These are phyloP conservation scores for Saururus chinensis DNA, from an alignment of 164 flowering plant genomes.

Conservation along the genomic window DNA sequence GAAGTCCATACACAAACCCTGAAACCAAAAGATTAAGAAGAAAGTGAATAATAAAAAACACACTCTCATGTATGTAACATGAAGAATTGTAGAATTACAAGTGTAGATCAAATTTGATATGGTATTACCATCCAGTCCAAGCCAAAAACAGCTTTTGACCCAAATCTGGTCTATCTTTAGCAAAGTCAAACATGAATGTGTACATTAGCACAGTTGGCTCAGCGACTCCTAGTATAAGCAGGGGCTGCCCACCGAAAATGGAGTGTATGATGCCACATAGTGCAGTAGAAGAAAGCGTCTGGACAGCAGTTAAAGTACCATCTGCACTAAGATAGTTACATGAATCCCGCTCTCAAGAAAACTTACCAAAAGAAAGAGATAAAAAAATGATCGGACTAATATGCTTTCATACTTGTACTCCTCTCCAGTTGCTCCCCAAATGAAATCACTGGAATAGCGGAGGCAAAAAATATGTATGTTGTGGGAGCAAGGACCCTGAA, in stretches of 20 bases:
- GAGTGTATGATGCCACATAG: slow-evolving; percentile 94
- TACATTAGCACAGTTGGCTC: slow-evolving; percentile 98
- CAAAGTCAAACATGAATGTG: slow-evolving; percentile 90
- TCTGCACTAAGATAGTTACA: slow-evolving; percentile 29
- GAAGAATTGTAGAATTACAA: not conserved
- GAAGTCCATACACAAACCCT: slow-evolving; percentile 99
- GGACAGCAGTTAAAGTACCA: slow-evolving; percentile 86
- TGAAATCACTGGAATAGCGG: slow-evolving; percentile 97
- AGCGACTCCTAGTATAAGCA: slow-evolving; percentile 95
- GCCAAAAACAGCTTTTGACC: slow-evolving; percentile 75
- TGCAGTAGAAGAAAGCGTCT: slow-evolving; percentile 92
- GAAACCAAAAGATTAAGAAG: slow-evolving; percentile 5
- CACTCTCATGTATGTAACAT: not conserved
- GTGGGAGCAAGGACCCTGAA: slow-evolving; percentile 94
- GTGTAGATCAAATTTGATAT: not conserved
- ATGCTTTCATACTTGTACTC: slow-evolving; percentile 45
- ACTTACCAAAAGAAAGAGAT: not conserved
- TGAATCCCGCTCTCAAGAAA: not conserved
- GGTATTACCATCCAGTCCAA: slow-evolving; percentile 87
- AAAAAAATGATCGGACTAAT: not conserved
- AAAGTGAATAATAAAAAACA: not conserved
- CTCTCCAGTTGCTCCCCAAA: slow-evolving; percentile 94
- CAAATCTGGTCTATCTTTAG: slow-evolving; percentile 69
- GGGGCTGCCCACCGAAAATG: slow-evolving; percentile 93
- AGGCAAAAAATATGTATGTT: slow-evolving; percentile 94